Base-by-base conservation (phyloP, 176 grass and related monocot species). In the Oryza meyeriana region DNA sequence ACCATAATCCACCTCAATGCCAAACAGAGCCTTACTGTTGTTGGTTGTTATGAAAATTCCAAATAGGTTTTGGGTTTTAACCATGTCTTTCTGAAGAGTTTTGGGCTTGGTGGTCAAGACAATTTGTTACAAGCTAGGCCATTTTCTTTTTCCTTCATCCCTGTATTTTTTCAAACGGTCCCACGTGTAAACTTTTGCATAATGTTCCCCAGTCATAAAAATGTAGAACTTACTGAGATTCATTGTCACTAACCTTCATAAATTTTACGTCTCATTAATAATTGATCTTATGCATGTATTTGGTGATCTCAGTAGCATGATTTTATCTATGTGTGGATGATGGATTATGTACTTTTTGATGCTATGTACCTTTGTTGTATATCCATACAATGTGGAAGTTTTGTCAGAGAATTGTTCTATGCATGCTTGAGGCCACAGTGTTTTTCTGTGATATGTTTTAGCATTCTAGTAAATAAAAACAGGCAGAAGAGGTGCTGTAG, bases 321-420 rank as follows among this genome's bases (percentile, higher is more conserved):
- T 8, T 59, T 26, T 74, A 64, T 28, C 30, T 52, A 22, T 44
- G 20, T 3, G 27, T 34, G 57, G 24, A 48, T 33, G 22, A 35
- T 34, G 57, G 24, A 48, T 33, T 28, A 25, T 36, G 70, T 10
- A 66, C 41, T 38, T 63, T 44, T 20, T 57, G 22, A 12, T 70
- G 36, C 34, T 57, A 55, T 83, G 26, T 6, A 58, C 45, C 36
- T 10, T n/a, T 59, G 22, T 9, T 59, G 2, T 63, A 45, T 61
- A 33, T 28, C 1, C 12, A 25, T 59, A 83, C 4, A 65, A 82
- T 20, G 73, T 74, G 40, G 29, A 48, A 70, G 24, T 14, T 61
- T 70, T 61, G 26, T 30, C 28, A 57, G 25, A 9, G 70, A 79
- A 78, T 79, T 55, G 52, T 45, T 45, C 12, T 72, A 72, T 63